Percentiles rank a stretch among this genome's conserved stretches.
phyloP scores from a whole-genome alignment of 106 monocot species.

The Dendrobium officinale region DNA sequence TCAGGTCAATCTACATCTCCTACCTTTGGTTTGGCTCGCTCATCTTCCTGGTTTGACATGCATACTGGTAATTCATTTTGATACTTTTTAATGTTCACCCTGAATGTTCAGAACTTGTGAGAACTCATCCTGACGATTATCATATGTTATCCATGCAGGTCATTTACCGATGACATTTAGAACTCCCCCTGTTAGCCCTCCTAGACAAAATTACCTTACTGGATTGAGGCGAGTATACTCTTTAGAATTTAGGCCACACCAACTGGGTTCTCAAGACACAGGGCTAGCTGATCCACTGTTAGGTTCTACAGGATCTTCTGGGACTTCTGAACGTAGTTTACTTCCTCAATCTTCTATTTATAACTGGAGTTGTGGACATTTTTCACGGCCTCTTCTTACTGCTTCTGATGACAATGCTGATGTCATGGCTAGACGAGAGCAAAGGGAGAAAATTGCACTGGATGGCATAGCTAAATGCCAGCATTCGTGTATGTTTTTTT shows the following conservation, averaged over 20 bases:
- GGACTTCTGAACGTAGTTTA: conserved; percentile 52
- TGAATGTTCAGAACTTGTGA: neutral
- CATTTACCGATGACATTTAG: conserved; percentile 74
- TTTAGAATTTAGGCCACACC: conserved; percentile 73
- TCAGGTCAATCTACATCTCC: conserved; percentile 32
- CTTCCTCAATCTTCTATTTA: conserved; percentile 89
- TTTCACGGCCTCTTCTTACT: conserved; percentile 87
- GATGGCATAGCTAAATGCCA: conserved; percentile 88
- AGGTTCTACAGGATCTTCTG: conserved; percentile 41
- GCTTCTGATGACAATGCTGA: conserved; percentile 81
- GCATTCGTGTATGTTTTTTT: conserved; percentile 58
- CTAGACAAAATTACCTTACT: conserved; percentile 63
- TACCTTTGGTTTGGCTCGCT: conserved; percentile 60
- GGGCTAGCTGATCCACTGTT: conserved; percentile 77
- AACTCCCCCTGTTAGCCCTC: conserved; percentile 96
- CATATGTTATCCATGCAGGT: conserved; percentile 32
- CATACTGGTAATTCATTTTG: conserved; percentile 55
- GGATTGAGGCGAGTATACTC: conserved; percentile 88
- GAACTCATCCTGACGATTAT: neutral
- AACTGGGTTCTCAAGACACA: conserved; percentile 64
- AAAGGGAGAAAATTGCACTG: conserved; percentile 61
- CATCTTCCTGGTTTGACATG: conserved; percentile 98
- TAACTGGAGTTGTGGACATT: conserved; percentile 99
- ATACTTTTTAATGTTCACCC: neutral
- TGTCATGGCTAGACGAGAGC: conserved; percentile 53